A percentile compares a stretch with the other conserved stretches of the same genome.
Evolutionary conservation across 1,139 yeast species (phyloP).

Genomic region (Blastobotrys aristatus): DNA sequence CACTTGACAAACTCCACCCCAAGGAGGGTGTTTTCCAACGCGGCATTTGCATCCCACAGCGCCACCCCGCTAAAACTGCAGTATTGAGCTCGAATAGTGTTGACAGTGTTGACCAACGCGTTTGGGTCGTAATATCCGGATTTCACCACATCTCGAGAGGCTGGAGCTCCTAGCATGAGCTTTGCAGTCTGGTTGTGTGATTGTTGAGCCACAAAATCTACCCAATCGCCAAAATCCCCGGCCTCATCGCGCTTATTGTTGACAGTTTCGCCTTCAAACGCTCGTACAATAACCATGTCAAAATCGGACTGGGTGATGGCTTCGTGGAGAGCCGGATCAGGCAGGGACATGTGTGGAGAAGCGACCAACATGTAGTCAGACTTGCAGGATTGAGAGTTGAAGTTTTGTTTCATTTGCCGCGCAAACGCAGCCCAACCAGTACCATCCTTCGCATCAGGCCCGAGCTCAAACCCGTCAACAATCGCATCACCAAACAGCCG

Average conservation of each 20-base stretch:
- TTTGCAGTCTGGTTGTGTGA: slow-evolving; percentile 58
- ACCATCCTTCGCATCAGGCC: slow-evolving; percentile 52
- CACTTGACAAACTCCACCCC: slow-evolving; percentile 41
- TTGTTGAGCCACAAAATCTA: slow-evolving; percentile 66
- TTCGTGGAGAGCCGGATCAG: slow-evolving; percentile 77
- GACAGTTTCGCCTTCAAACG: slow-evolving; percentile 87
- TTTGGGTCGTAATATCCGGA: slow-evolving; percentile 49
- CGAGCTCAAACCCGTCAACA: slow-evolving; percentile 67
- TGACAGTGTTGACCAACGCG: slow-evolving; percentile 19
- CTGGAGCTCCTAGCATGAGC: slow-evolving; percentile 69
- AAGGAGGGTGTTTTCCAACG: slow-evolving; percentile 46
- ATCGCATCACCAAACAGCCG: slow-evolving; percentile 72
- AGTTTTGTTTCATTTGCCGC: slow-evolving; percentile 60
- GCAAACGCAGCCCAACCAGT: slow-evolving; percentile 53
- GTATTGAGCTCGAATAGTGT: slow-evolving; percentile 34
- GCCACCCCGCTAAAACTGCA: slow-evolving; percentile 73
- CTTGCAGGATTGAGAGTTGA: slow-evolving; percentile 35
- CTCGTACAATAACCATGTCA: slow-evolving; percentile 87
- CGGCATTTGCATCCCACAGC: slow-evolving; percentile 90
- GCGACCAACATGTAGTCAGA: slow-evolving; percentile 86
- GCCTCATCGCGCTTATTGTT: slow-evolving; percentile 31
- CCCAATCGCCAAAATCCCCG: slow-evolving; percentile 89
- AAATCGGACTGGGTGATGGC: slow-evolving; percentile 55
- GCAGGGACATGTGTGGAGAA: slow-evolving; percentile 92
- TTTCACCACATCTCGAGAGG: slow-evolving; percentile 60